Evolutionary conservation across 768 basidiomycete species (phyloP), one percentile per base, ranked within the genome.

Genomic region (Sarcomyxa edulis): DNA sequence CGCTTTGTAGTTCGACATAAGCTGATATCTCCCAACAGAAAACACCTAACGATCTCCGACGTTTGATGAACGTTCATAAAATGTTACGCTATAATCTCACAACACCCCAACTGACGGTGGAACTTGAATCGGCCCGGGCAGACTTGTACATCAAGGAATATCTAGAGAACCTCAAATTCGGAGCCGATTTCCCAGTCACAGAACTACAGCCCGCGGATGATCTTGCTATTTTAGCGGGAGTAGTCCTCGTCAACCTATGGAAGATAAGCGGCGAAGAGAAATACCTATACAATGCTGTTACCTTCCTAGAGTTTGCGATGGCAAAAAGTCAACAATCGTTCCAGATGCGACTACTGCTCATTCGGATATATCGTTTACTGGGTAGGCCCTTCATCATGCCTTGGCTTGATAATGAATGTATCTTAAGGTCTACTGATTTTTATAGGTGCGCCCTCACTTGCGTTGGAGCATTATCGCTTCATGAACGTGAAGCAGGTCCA

Each of bases 131-230:
- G 2, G 49, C 58, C 11, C 69, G 74, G 9, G 78, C 74, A 11
- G 52, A 60, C 15, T 54, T 68, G 21, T 87, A 81, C 51, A 60
- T 73, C 6, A 58, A 65, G 44, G 68, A 73, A 38, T 95, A 93
- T 53, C 59, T 85, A 21, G 67, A 76, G 3, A 82, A 74, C 12
- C 68, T 94, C 20, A 64, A 72, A 14, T 63, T 91, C 2, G 90
- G 90, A 32, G 60, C 64, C 28, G 64, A 72, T 35, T 68, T 94
- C 14, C 76, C 81, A 6, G 54, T 66, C 4, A 85, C 88, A 0
- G 93, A 95, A 49, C 66, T 93, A 18, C 93, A 95, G 53, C 87
- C 84, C 12, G 85, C 78, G 1, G 93, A 96, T 49, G 93, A 94
- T 51, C 71, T 95, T 22, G 81, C 72, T 18, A 68, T 94, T 19